Percentiles rank a stretch among this genome's conserved stretches.
Conservation (phyloP, 140 eudicot genomes). For the Anethum foeniculum region DNA sequence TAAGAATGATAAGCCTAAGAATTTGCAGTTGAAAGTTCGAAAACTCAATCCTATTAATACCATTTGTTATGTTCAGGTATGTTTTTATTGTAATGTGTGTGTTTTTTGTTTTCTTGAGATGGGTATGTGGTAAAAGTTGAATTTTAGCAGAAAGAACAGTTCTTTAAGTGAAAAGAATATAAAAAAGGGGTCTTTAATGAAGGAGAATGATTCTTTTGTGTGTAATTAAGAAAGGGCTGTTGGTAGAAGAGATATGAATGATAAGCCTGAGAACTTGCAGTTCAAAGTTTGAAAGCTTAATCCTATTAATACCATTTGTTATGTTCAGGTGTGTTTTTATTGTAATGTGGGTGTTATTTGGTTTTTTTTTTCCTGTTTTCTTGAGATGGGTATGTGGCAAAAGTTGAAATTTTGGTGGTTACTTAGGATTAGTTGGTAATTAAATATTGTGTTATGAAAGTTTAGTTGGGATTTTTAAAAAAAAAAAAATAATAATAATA, state of each 20-base stretch:
- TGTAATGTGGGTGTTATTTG: background rate
- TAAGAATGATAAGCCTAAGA: slow-evolving; percentile 46
- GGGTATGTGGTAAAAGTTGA: no score
- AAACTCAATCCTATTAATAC: slow-evolving; percentile 68
- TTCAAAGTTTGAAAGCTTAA: slow-evolving; percentile 54
- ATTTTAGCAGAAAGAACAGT: slow-evolving; percentile 19
- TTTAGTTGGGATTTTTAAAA: no score
- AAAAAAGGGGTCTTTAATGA: slow-evolving; percentile 21
- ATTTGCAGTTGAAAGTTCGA: slow-evolving; percentile 50
- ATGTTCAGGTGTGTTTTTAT: background rate
- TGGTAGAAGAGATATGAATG: slow-evolving; percentile 61
- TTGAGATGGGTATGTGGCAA: background rate
- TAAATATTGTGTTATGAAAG: background rate
- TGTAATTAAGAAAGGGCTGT: slow-evolving; percentile 68
- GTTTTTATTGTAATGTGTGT: slow-evolving; percentile 9
- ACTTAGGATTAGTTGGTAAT: background rate
- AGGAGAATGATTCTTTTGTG: slow-evolving; percentile 28
- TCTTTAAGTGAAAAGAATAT: slow-evolving; percentile 10
- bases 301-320: slow-evolving; percentile 48
- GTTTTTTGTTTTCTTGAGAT: background rate
- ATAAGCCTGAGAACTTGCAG: slow-evolving; percentile 44
- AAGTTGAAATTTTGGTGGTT: background rate
- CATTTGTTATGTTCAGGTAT: slow-evolving; percentile 67
- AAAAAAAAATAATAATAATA: no score
- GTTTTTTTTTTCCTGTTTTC: background rate